phyloP scores from a whole-genome alignment of 2,329 filamentous ascomycete genomes.

The Escovopsis sp. region DNA sequence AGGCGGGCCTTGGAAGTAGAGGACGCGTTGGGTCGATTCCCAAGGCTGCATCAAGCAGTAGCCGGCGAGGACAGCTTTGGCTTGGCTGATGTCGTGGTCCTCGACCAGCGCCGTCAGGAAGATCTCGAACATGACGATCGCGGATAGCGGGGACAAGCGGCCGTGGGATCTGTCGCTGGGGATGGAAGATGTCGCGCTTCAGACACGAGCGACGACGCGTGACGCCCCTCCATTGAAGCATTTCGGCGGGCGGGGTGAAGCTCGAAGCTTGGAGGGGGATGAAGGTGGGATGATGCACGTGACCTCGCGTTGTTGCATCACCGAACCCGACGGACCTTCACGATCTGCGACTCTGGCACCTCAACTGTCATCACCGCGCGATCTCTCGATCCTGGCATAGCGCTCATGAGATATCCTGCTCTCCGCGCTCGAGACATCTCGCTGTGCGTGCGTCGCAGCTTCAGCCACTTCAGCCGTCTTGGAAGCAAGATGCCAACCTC shows the following conservation, averaged over 20 bases:
- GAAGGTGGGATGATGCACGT: conserved; percentile 17
- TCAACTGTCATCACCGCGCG: conserved; percentile 2
- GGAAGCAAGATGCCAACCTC: conserved; percentile 12
- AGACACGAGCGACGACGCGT: no score
- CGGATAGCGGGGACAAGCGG: no score
- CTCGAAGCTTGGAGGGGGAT: not conserved
- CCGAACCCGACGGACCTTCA: not conserved
- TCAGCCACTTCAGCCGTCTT: no score
- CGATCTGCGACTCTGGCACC: not conserved
- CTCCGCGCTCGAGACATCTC: no score
- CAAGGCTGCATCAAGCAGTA: conserved; percentile 40
- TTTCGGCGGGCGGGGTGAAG: not conserved
- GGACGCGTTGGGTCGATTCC: conserved; percentile 32
- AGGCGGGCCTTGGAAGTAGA: conserved; percentile 36
- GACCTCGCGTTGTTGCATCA: conserved; percentile 14
- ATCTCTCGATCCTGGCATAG: not conserved
- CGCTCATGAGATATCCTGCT: not conserved
- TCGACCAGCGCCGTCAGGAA: conserved; percentile 40
- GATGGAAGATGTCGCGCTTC: no score
- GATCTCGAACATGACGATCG: conserved; percentile 43
- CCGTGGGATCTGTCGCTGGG: no score
- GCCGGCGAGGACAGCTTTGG: conserved; percentile 38
- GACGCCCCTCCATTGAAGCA: not conserved
- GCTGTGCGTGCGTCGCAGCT: no score
- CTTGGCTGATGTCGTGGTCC: conserved; percentile 31